Conservation (phyloP, 1,284 basidiomycete species). For the Flammula alnicola region DNA sequence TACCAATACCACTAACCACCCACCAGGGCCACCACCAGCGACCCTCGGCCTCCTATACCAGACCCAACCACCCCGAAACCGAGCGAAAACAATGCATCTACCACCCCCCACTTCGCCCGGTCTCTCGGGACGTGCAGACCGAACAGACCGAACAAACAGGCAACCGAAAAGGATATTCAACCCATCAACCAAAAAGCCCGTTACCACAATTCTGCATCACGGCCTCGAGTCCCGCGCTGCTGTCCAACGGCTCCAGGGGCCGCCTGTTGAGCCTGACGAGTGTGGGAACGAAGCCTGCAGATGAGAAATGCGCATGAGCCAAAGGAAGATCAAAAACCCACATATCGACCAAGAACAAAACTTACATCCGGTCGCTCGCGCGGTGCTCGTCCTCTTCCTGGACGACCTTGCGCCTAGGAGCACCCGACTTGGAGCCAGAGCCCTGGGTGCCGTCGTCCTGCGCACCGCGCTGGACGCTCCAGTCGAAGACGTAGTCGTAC, state of each 20-base stretch:
- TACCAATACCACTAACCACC: constrained; percentile 32
- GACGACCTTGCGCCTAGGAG: constrained; percentile 73
- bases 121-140: constrained; percentile 58
- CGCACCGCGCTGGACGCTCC: constrained; percentile 86
- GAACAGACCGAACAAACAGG: constrained; percentile 41
- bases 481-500: constrained; percentile 98
- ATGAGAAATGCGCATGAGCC: constrained; percentile 24
- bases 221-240: constrained; percentile 61
- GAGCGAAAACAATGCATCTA: constrained; percentile 58
- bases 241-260: constrained; percentile 65
- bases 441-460: constrained; percentile 66
- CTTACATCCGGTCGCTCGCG: constrained; percentile 80
- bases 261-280: constrained; percentile 74
- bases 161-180: constrained; percentile 20
- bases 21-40: constrained; percentile 21
- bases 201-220: constrained; percentile 79
- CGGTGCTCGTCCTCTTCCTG: constrained; percentile 82
- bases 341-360: constrained; percentile 24
- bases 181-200: constrained; percentile 31
- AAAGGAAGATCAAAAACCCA: constrained; percentile 12
- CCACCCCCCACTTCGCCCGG: constrained; percentile 64
- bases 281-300: constrained; percentile 80
- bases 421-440: constrained; percentile 60
- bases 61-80: constrained; percentile 43
- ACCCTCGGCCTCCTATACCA: constrained; percentile 32